These are phyloP conservation scores for Aspergillus niger DNA, from an alignment of 2,329 filamentous ascomycete genomes.

Conservation along the genomic window DNA sequence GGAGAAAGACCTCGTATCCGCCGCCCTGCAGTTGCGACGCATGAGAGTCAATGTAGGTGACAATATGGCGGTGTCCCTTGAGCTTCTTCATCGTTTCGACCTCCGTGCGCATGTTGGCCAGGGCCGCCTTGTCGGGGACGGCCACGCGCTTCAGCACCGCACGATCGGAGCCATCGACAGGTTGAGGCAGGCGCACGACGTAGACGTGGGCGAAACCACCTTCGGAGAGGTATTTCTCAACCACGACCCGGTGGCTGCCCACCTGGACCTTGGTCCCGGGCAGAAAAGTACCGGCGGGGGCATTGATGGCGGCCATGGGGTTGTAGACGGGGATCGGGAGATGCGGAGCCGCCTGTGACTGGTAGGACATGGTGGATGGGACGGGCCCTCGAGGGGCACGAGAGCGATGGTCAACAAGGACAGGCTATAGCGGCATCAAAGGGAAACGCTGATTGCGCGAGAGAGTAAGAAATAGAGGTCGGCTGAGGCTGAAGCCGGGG, in stretches of 20 bases:
- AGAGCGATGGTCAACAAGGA: neutral
- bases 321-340: slow-evolving; percentile 37
- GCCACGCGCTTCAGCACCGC: slow-evolving; percentile 94
- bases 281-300: slow-evolving; percentile 80
- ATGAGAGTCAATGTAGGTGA: slow-evolving; percentile 98
- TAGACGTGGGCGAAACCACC: slow-evolving; percentile 98
- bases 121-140: slow-evolving; percentile 90
- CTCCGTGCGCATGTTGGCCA: slow-evolving; percentile 96
- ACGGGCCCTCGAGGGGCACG: slow-evolving; percentile 29
- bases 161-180: slow-evolving; percentile 74
- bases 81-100: slow-evolving; percentile 99
- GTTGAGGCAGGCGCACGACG: slow-evolving; percentile 80
- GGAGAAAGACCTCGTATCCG: slow-evolving; percentile 94
- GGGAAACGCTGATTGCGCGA: neutral
- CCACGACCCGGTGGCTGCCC: slow-evolving; percentile 85
- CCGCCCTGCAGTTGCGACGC: slow-evolving; percentile 89
- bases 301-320: slow-evolving; percentile 37
- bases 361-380: slow-evolving; percentile 34
- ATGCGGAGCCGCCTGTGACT: slow-evolving; percentile 29
- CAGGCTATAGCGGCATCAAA: slow-evolving; percentile 28
- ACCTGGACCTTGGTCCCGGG: slow-evolving; percentile 97
- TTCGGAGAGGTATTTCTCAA: slow-evolving; percentile 97
- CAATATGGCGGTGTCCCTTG: slow-evolving; percentile 93
- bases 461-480: neutral
- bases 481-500: neutral